Percentiles rank a stretch among this genome's conserved stretches.
phyloP scores from a whole-genome alignment of 2,329 filamentous ascomycete genomes.

The Colletotrichum endophyticum region DNA sequence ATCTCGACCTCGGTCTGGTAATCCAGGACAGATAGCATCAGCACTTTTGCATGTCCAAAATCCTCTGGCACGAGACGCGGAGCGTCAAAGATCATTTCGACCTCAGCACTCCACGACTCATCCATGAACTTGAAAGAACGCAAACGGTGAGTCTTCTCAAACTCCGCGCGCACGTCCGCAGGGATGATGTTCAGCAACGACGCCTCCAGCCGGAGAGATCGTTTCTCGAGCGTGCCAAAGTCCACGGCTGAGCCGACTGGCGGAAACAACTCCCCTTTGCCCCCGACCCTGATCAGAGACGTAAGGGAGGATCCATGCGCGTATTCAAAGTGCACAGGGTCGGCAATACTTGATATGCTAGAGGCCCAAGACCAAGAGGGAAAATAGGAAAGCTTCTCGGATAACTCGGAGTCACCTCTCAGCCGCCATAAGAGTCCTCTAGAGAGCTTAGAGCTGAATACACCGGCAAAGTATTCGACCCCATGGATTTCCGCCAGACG shows the following conservation, averaged over 20 bases:
- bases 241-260: fast-evolving
- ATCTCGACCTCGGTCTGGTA: fast-evolving
- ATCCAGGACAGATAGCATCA: fast-evolving
- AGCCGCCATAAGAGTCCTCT: fast-evolving
- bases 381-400: fast-evolving
- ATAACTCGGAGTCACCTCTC: fast-evolving
- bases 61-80: fast-evolving
- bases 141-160: fast-evolving
- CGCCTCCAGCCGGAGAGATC: neutral
- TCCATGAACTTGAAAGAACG: neutral
- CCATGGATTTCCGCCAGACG: fast-evolving
- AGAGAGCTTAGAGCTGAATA: fast-evolving
- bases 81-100: neutral
- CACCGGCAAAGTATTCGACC: neutral
- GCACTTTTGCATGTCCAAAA: fast-evolving
- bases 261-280: neutral
- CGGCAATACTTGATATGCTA: fast-evolving
- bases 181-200: fast-evolving
- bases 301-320: too few relatives aligned
- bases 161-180: fast-evolving
- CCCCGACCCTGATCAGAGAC: neutral
- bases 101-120: fast-evolving
- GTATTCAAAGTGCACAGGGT: neutral
- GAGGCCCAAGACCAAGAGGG: neutral
- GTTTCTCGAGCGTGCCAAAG: fast-evolving